Conservation (phyloP, 2,329 filamentous ascomycete genomes). For the Botrytis elliptica region DNA sequence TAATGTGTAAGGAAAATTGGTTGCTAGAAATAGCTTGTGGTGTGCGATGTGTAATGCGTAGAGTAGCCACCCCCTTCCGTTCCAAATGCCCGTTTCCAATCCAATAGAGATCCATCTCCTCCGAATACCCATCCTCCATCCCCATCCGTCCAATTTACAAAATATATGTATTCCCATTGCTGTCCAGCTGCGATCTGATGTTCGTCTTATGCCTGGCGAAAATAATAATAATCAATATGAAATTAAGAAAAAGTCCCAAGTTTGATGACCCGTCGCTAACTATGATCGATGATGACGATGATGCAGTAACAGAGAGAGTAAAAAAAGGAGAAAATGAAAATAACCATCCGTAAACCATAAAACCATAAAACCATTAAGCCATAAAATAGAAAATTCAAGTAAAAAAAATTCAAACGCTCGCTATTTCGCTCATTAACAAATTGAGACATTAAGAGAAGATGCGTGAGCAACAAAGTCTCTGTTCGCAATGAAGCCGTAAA, state of each 20-base stretch:
- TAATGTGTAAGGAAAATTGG: constrained; percentile 17
- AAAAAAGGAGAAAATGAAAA: constrained; percentile 8
- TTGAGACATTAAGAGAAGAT: constrained; percentile 36
- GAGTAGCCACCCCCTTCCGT: constrained; percentile 6
- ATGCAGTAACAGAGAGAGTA: constrained; percentile 16
- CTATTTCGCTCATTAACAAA: constrained; percentile 35
- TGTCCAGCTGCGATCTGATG: constrained; percentile 22
- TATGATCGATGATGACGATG: constrained; percentile 22
- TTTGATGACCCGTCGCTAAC: constrained; percentile 24
- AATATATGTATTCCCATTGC: constrained; percentile 19
- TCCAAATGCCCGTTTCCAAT: constrained; percentile 15
- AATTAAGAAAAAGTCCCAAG: constrained; percentile 20
- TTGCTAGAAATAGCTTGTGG: constrained; percentile 21
- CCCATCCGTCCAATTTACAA: constrained; percentile 18
- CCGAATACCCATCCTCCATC: constrained; percentile 4
- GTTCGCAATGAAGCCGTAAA: constrained; percentile 35
- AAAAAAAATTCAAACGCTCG: constrained; percentile 36
- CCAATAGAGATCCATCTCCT: constrained; percentile 20
- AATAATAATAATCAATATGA: constrained; percentile 7
- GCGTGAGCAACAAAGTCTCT: constrained; percentile 52
- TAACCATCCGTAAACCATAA: constrained; percentile 15
- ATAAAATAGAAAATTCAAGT: constrained; percentile 40
- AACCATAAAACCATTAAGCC: constrained; percentile 33
- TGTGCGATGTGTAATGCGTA: constrained; percentile 15
- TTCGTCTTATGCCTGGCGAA: constrained; percentile 21